These are phyloP conservation scores for Paradendryphiella salina DNA, from an alignment of 2,329 filamentous ascomycete species.

Conservation along the genomic window DNA sequence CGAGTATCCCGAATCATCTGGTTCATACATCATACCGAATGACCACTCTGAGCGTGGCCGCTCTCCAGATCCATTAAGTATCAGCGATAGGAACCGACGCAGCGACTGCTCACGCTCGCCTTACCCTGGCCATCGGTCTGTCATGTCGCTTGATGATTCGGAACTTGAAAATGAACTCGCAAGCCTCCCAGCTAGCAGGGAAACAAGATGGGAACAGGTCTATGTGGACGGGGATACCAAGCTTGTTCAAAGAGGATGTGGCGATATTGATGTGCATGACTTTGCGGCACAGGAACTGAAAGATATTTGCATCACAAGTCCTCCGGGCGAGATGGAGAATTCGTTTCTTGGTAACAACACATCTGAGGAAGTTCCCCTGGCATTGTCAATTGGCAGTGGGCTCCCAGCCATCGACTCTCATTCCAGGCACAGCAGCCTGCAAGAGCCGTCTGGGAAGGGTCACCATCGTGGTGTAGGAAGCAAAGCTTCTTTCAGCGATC, in stretches of 20 bases:
- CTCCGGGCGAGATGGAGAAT: slow-evolving; percentile 37
- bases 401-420: slow-evolving; percentile 25
- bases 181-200: slow-evolving; percentile 40
- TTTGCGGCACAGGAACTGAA: slow-evolving; percentile 40
- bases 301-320: slow-evolving; percentile 44
- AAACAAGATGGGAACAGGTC: slow-evolving; percentile 46
- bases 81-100: slow-evolving; percentile 33
- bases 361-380: slow-evolving; percentile 32
- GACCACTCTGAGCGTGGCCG: slow-evolving; percentile 29
- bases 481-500: slow-evolving; percentile 43
- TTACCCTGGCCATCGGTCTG: slow-evolving; percentile 40
- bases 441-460: slow-evolving; percentile 11
- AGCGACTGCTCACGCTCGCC: slow-evolving; percentile 46
- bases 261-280: slow-evolving; percentile 38
- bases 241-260: slow-evolving; percentile 40
- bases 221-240: slow-evolving; percentile 47
- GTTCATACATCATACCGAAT: slow-evolving; percentile 49
- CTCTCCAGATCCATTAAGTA: slow-evolving; percentile 24
- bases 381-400: slow-evolving; percentile 29
- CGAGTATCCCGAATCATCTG: slow-evolving; percentile 51
- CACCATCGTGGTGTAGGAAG: slow-evolving; percentile 27
- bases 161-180: slow-evolving; percentile 44
- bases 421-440: slow-evolving; percentile 10
- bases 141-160: slow-evolving; percentile 47
- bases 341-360: slow-evolving; percentile 32